Evolutionary conservation across 2,329 filamentous ascomycete species (phyloP), one percentile per base, ranked within the genome.

Genomic region (Monosporascus sp.): DNA sequence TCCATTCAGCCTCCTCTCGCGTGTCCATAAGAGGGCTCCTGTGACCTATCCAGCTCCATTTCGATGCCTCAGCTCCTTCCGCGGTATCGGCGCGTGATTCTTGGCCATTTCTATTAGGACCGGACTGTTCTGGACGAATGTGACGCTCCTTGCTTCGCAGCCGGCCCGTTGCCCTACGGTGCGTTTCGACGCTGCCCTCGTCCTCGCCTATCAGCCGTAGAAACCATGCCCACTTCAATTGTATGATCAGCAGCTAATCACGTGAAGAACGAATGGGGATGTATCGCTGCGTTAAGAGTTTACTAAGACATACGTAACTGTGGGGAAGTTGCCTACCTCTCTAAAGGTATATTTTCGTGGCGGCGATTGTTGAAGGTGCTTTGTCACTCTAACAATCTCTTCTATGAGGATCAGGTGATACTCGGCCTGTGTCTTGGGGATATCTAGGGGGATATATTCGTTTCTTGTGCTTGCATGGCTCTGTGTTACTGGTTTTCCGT

Each of bases 181-280:
- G 82, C 18, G 70, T 78, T 6, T 72, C 68, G 2, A 78, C 70
- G 58, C 73, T 73, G 51, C 70, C 71, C 63, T 86, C 82, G 64
- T 85, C 81, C 63, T 85, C 81, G 47, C 82, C 82, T n/a, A 96
- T 88, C 35, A 96, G 77, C 22, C 82, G 81, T 7, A 92, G 85
- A 61, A 90, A 94, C 74, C 89, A 89, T 0, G 88, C 87, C 92
- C 91, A 96, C 66, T 96, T 87, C 60, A 91, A 84, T 8, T 20
- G 7, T 35, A 17, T 14, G 2, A 31, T 58, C 45, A 60, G 54
- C 46, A 43, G 31, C 5, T 37, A 38, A 15, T 44, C 24, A 18
- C 17, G 17, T 41, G 17, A 28, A 18, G 44, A 45, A 28, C 14
- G 15, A 18, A 51, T 7, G 47, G 38, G 18, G 18, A 41, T n/a